These are phyloP conservation scores for Cladosporium velox DNA, from an alignment of 2,329 filamentous ascomycete genomes.

Conservation along the genomic window DNA sequence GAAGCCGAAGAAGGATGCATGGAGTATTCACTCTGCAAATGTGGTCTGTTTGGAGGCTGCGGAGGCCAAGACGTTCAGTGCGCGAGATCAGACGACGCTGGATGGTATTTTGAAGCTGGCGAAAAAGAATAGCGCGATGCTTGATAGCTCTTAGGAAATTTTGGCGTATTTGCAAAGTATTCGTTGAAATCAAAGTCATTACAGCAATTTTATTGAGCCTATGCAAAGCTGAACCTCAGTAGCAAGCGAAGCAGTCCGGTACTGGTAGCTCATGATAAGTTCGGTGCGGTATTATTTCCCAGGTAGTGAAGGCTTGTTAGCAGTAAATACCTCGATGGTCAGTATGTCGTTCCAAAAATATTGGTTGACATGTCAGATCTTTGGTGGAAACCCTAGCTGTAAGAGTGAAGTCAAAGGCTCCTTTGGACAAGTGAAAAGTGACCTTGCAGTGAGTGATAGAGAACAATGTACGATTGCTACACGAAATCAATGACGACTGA, in stretches of 20 bases:
- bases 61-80: conserved; percentile 31
- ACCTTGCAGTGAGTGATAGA: neutral
- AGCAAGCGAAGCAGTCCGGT: neutral
- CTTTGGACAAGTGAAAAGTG: neutral
- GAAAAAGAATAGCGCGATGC: conserved; percentile 18
- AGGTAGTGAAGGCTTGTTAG: neutral
- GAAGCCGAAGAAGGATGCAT: conserved; percentile 31
- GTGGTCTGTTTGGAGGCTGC: conserved; percentile 41
- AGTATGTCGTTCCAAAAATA: neutral
- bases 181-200: neutral
- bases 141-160: neutral
- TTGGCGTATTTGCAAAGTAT: neutral
- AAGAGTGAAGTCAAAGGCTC: neutral
- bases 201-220: neutral
- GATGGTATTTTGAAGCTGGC: conserved; percentile 36
- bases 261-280: neutral
- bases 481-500: neutral
- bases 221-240: neutral
- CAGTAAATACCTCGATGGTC: neutral
- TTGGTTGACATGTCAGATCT: neutral
- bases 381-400: neutral
- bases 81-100: conserved; percentile 33
- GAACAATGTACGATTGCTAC: neutral
- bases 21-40: conserved; percentile 40
- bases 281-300: neutral